These are phyloP conservation scores for Pseudocercospora ulei DNA, from an alignment of 2,329 filamentous ascomycete genomes.

Conservation along the genomic window DNA sequence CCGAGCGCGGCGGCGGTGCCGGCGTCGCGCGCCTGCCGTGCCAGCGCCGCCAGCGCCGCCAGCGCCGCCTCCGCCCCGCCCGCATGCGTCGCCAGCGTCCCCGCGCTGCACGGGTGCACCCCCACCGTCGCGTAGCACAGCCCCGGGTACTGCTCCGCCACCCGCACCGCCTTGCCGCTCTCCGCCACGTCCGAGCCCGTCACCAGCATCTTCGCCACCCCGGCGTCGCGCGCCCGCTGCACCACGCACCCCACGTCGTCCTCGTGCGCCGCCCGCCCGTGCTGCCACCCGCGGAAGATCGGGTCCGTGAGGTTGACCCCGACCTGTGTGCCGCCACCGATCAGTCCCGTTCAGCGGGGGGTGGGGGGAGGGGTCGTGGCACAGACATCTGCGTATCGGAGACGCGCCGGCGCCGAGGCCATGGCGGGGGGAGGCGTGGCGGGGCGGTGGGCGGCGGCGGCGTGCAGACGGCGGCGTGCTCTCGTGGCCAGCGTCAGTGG, in stretches of 20 bases:
- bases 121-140: slow-evolving; percentile 83
- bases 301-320: slow-evolving; percentile 94
- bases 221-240: slow-evolving; percentile 63
- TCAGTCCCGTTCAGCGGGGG: slow-evolving; percentile 1
- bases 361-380: neutral
- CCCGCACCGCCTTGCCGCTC: slow-evolving; percentile 61
- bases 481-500: too few species aligned
- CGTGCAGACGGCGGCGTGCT: too few species aligned
- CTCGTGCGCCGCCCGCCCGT: slow-evolving; percentile 65
- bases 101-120: slow-evolving; percentile 82
- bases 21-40: slow-evolving; percentile 48
- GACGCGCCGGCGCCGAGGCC: slow-evolving; percentile 7
- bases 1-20: slow-evolving; percentile 71
- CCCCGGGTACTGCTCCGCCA: slow-evolving; percentile 65
- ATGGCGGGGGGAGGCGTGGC: too few species aligned
- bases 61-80: slow-evolving; percentile 50
- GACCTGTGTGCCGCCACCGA: slow-evolving; percentile 45
- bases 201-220: slow-evolving; percentile 82
- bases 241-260: slow-evolving; percentile 68
- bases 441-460: too few species aligned
- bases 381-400: slow-evolving; percentile 24
- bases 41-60: slow-evolving; percentile 53
- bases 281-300: slow-evolving; percentile 75
- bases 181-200: slow-evolving; percentile 81
- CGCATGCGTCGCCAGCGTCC: slow-evolving; percentile 59